Conservation (phyloP, 805 yeast genomes). For the Pichia californica region DNA sequence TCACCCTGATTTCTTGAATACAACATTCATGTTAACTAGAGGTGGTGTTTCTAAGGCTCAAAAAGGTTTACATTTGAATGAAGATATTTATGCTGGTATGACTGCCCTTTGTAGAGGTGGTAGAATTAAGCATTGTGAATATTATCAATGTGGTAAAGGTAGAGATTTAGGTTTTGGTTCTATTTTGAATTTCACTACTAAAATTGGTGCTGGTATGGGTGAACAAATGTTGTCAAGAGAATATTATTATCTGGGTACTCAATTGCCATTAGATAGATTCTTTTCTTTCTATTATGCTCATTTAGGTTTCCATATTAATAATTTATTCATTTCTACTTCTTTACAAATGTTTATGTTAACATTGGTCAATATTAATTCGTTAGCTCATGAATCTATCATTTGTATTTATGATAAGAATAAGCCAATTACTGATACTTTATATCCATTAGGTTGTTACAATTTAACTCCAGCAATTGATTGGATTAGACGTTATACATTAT, state of each 20-base stretch:
- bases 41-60: conserved; percentile 88
- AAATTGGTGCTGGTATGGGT: conserved; percentile 92
- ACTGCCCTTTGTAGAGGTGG: conserved; percentile 79
- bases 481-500: conserved; percentile 74
- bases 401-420: conserved; percentile 60
- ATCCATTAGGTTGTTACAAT: conserved; percentile 71
- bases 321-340: conserved; percentile 70
- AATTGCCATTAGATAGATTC: conserved; percentile 73
- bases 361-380: conserved; percentile 61
- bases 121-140: conserved; percentile 80
- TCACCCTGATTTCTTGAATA: conserved; percentile 79
- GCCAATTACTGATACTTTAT: conserved; percentile 60
- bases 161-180: conserved; percentile 86
- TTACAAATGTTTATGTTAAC: conserved; percentile 67
- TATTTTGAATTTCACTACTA: conserved; percentile 76
- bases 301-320: conserved; percentile 81
- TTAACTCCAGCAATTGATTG: conserved; percentile 70
- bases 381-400: conserved; percentile 63
- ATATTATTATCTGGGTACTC: conserved; percentile 75
- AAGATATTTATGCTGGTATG: conserved; percentile 88
- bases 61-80: conserved; percentile 78
- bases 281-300: conserved; percentile 81
- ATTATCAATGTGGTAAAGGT: conserved; percentile 87
- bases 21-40: conserved; percentile 73
- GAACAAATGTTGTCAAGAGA: conserved; percentile 84